Evolutionary conservation across 805 yeast species (phyloP).

Genomic region (Tetrapisispora fleetii): DNA sequence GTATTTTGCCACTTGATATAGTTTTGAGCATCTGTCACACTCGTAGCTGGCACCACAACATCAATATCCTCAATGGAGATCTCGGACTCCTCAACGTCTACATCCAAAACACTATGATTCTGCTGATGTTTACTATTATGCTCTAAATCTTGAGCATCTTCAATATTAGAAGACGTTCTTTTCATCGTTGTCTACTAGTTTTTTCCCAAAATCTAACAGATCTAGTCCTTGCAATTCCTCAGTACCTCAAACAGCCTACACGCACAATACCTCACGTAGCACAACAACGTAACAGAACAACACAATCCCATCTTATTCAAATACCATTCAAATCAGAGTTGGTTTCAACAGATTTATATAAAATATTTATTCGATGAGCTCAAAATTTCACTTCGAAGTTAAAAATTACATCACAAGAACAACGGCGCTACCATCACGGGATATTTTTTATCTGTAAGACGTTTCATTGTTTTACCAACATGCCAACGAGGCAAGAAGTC

Average conservation of each 20-base stretch:
- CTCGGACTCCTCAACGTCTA: background rate
- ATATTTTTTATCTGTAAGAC: too few species aligned
- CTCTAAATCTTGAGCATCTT: background rate
- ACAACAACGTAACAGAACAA: too few species aligned
- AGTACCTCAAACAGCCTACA: too few species aligned
- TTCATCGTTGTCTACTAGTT: constrained; percentile 4
- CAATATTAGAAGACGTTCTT: constrained; percentile 11
- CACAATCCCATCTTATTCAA: too few species aligned
- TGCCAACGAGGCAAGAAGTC: too few species aligned
- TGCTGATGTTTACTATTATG: background rate
- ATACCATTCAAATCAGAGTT: too few species aligned
- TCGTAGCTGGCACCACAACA: background rate
- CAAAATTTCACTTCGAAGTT: background rate
- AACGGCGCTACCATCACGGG: background rate
- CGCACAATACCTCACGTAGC: background rate
- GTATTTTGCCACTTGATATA: constrained; percentile 65
- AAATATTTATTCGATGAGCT: background rate
- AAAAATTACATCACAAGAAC: background rate
- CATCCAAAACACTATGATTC: background rate
- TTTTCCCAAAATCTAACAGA: background rate
- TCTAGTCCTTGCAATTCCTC: too few species aligned
- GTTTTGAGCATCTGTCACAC: constrained; percentile 10
- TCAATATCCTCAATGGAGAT: background rate
- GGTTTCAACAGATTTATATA: background rate
- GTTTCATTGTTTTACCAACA: too few species aligned